Conservation (phyloP, 805 yeast genomes). For the Hyphopichia homilentoma region DNA sequence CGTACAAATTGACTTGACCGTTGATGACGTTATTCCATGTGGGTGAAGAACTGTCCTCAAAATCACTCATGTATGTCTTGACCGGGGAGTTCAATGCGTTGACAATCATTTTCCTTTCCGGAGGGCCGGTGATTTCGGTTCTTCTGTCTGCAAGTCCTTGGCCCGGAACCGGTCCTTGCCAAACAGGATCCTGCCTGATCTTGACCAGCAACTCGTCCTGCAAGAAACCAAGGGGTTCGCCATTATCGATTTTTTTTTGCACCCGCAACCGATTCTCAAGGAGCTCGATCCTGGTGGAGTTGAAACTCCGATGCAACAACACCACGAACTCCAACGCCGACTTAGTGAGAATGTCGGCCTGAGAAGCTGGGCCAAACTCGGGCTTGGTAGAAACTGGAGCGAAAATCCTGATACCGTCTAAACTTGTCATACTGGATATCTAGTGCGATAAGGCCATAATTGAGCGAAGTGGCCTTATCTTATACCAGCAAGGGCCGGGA, state of each 20-base stretch:
- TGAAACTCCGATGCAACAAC: slow-evolving; percentile 16
- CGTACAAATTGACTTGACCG: slow-evolving; percentile 20
- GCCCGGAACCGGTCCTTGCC: slow-evolving; percentile 18
- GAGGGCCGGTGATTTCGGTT: slow-evolving; percentile 20
- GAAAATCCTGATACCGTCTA: slow-evolving; percentile 9
- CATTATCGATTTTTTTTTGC: slow-evolving; percentile 11
- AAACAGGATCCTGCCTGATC: slow-evolving; percentile 11
- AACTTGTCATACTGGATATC: too few species aligned
- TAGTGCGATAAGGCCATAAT: neutral
- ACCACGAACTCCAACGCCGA: slow-evolving; percentile 16
- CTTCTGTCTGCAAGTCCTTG: slow-evolving; percentile 16
- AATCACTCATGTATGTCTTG: slow-evolving; percentile 18
- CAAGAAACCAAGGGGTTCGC: slow-evolving; percentile 11
- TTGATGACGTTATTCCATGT: slow-evolving; percentile 15
- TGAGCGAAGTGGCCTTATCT: too few species aligned
- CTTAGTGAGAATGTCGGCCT: slow-evolving; percentile 16
- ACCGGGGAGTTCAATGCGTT: slow-evolving; percentile 19
- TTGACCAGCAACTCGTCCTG: slow-evolving; percentile 8
- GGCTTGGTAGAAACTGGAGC: slow-evolving; percentile 10
- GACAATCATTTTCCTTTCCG: slow-evolving; percentile 18
- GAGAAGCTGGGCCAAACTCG: slow-evolving; percentile 10
- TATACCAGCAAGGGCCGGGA: too few species aligned
- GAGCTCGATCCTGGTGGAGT: slow-evolving; percentile 11
- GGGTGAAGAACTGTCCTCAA: slow-evolving; percentile 17
- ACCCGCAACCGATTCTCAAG: slow-evolving; percentile 12